Evolutionary conservation across 441 rosid genomes (phyloP).

Genomic region (Eruca vesicaria): DNA sequence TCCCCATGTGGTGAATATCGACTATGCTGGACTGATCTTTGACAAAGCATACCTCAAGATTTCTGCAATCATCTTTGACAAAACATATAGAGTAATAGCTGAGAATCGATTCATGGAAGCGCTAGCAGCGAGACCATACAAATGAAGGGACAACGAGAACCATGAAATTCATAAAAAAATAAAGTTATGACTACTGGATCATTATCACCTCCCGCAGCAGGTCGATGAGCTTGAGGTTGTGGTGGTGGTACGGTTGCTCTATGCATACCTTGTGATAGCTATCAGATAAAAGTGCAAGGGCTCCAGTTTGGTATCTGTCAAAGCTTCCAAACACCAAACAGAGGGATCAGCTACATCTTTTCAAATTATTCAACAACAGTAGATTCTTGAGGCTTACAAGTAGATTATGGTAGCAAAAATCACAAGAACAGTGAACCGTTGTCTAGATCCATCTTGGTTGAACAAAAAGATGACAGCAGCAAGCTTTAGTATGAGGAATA

Average conservation of each 20-base stretch:
- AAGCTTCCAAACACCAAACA: constrained; percentile 15
- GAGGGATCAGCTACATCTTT: constrained; percentile 3
- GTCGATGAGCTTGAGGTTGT: constrained; percentile 76
- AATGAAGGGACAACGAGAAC: no score
- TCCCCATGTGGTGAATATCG: no score
- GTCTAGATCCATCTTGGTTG: constrained; percentile 98
- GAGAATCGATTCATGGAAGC: no score
- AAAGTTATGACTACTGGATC: constrained; percentile 62
- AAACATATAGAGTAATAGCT: no score
- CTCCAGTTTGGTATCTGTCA: constrained; percentile 93
- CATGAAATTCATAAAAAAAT: no score
- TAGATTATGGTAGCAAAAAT: constrained; percentile 78
- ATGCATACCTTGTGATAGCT: constrained; percentile 97
- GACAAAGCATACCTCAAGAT: no score
- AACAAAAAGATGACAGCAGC: no score
- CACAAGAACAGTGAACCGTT: constrained; percentile 78
- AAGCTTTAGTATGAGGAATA: no score
- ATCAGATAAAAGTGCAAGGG: constrained; percentile 74
- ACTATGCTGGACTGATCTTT: no score
- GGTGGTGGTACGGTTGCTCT: constrained; percentile 97
- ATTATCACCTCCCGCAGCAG: constrained; percentile 69
- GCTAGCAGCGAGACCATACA: no score
- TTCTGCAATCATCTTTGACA: no score
- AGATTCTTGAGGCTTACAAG: constrained; percentile 57
- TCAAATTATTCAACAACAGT: not conserved